phyloP scores from a whole-genome alignment of 2,329 filamentous ascomycete species.

The Colletotrichum cereale region DNA sequence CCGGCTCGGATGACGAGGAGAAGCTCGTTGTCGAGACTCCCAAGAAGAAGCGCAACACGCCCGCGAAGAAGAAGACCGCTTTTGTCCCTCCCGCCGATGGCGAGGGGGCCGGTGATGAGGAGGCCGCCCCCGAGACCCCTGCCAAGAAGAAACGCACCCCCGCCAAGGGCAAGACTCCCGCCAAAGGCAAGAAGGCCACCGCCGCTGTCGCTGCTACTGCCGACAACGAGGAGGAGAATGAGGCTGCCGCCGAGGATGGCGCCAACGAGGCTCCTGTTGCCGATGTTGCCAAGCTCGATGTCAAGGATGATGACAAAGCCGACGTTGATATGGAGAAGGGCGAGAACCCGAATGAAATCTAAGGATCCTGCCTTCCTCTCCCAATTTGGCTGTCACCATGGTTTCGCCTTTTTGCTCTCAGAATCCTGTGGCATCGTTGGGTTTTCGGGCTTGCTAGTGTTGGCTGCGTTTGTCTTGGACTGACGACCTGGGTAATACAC shows the following conservation, averaged over 20 bases:
- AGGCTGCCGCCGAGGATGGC: slow-evolving; percentile 22
- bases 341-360: slow-evolving; percentile 19
- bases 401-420: neutral
- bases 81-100: neutral
- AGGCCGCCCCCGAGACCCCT: slow-evolving; percentile 15
- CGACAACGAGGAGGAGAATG: slow-evolving; percentile 17
- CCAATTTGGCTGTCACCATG: neutral
- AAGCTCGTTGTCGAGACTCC: slow-evolving; percentile 31
- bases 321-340: slow-evolving; percentile 23
- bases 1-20: slow-evolving; percentile 20
- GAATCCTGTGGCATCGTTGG: neutral
- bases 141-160: slow-evolving; percentile 36
- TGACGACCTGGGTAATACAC: neutral
- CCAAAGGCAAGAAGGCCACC: slow-evolving; percentile 26
- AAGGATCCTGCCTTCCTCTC: neutral
- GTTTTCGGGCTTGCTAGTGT: neutral
- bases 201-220: neutral
- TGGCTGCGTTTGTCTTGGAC: neutral
- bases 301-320: slow-evolving; percentile 17
- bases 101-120: slow-evolving; percentile 17
- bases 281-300: slow-evolving; percentile 33
- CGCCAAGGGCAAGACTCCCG: slow-evolving; percentile 19
- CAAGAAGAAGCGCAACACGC: slow-evolving; percentile 30
- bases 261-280: slow-evolving; percentile 14
- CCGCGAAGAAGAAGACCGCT: slow-evolving; percentile 20